Evolutionary conservation across 2,329 filamentous ascomycete species (phyloP), one percentile per base, ranked within the genome.

Genomic region (Claviceps digitariae): DNA sequence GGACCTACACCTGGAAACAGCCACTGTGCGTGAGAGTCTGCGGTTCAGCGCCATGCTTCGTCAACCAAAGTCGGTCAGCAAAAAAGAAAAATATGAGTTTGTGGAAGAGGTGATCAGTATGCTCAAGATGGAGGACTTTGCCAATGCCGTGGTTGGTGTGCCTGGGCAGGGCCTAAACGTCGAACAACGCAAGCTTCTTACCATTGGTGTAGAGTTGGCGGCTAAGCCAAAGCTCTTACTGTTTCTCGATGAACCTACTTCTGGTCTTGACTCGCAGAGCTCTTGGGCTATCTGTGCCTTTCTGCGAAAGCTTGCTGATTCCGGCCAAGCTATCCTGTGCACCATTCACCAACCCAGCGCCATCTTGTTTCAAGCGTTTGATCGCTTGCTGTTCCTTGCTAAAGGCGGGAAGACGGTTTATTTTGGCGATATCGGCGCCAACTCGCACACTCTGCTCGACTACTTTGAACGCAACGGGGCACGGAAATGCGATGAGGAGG

Each of bases 391-490:
- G 0, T 82, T 86, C 66, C 72, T 86, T 3, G 80, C 81, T 9
- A 75, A 72, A 53, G 83, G 83, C 40, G 83, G 83, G 1, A 79
- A 74, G 62, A 85, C 81, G 0, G 81, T 86, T 1, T 87, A 87
- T 61, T 86, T 86, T 64, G 83, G 83, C 8, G 73, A 84, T 2
- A 80, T 86, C 43, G 83, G 83, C 0, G 60, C 75, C 0, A 75
- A 82, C 57, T 83, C 81, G 0, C 67, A 68, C 3, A 79, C 70
- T 0, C 65, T 86, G 50, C 72, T 80, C 1, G 68, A 72, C 43
- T 85, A 85, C 64, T 90, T 90, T 55, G 78, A 83, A 61, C 61
- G 66, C 12, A 78, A 85, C 53, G 85, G 84, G 4, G 82, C 79
- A 1, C 71, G 78, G 3, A 67, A 70, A 47, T 86, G 84, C 54